A percentile compares a stretch with the other conserved stretches of the same genome.
Conservation (phyloP, 2,329 filamentous ascomycete genomes). For the Raffaelea deltoideospora region DNA sequence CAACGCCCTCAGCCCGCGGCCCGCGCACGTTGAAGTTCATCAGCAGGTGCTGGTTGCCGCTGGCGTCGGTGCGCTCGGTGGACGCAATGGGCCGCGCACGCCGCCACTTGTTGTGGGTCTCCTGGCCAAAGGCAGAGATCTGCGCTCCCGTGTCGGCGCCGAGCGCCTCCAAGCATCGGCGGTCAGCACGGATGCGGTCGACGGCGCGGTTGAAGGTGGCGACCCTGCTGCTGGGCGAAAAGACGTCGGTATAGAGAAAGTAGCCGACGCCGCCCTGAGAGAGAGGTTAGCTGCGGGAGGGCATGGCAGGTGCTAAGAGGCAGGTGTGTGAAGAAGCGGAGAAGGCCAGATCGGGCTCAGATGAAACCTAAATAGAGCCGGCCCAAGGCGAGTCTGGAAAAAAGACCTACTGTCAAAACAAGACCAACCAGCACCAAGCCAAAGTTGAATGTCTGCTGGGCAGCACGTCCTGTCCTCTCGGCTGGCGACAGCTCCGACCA, state of each 20-base stretch:
- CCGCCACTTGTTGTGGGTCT: constrained; percentile 70
- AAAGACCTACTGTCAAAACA: constrained; percentile 50
- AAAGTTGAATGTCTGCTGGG: constrained; percentile 84
- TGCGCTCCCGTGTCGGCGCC: constrained; percentile 60
- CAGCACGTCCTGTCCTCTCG: constrained; percentile 74
- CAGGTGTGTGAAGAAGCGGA: no score
- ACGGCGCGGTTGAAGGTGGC: constrained; percentile 80
- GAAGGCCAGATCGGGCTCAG: no score
- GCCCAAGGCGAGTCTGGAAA: background rate
- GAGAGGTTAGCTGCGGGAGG: background rate
- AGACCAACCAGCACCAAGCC: constrained; percentile 61
- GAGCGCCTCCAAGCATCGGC: constrained; percentile 55
- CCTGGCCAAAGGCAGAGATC: constrained; percentile 70
- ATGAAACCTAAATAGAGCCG: constrained; percentile 7
- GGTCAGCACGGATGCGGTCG: constrained; percentile 58
- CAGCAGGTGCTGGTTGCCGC: constrained; percentile 64
- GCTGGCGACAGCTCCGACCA: constrained; percentile 62
- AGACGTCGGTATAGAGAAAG: constrained; percentile 68
- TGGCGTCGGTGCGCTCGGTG: constrained; percentile 50
- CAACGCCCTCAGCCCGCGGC: constrained; percentile 55
- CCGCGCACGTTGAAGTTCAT: constrained; percentile 86
- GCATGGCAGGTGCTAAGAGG: no score
- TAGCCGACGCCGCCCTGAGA: constrained; percentile 58
- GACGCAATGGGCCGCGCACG: constrained; percentile 49
- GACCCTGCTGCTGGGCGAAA: constrained; percentile 72